These are phyloP conservation scores for Hapsidospora chrysogenum DNA, from an alignment of 495 filamentous ascomycete species.

Conservation along the genomic window DNA sequence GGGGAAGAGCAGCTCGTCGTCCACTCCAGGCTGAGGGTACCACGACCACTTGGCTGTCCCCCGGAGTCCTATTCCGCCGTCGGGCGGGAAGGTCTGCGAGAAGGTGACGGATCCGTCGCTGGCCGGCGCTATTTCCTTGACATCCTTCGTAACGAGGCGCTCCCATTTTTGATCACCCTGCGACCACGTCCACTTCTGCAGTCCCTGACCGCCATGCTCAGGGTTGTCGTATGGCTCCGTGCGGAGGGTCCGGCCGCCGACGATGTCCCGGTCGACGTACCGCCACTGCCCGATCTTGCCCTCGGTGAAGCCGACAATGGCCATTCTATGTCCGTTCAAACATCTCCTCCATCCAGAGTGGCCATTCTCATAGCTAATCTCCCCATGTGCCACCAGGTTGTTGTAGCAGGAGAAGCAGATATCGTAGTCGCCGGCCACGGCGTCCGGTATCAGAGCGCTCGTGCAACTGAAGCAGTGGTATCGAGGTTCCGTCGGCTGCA, in stretches of 20 bases:
- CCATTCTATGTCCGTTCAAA: slow-evolving; percentile 66
- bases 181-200: slow-evolving; percentile 17
- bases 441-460: slow-evolving; percentile 19
- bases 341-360: slow-evolving; percentile 68
- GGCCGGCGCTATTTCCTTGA: slow-evolving; percentile 12
- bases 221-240: slow-evolving; percentile 28
- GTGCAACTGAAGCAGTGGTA: slow-evolving; percentile 49
- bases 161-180: slow-evolving; percentile 10
- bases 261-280: slow-evolving; percentile 44
- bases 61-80: slow-evolving; percentile 47
- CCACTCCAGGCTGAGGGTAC: slow-evolving; percentile 40
- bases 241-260: slow-evolving; percentile 50
- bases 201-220: slow-evolving; percentile 5
- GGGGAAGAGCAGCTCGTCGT: slow-evolving; percentile 70
- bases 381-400: slow-evolving; percentile 37
- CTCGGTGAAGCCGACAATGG: slow-evolving; percentile 57
- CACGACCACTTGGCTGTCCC: slow-evolving; percentile 55
- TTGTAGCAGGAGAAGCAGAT: slow-evolving; percentile 65
- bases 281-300: slow-evolving; percentile 35
- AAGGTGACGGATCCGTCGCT: slow-evolving; percentile 8
- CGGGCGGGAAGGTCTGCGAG: slow-evolving; percentile 40
- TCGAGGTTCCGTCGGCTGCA: slow-evolving; percentile 48
- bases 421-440: slow-evolving; percentile 65
- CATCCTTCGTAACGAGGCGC: slow-evolving; percentile 14
- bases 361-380: slow-evolving; percentile 58